Conservation (phyloP, 1,284 basidiomycete species). For the Cryptococcus sp. region DNA sequence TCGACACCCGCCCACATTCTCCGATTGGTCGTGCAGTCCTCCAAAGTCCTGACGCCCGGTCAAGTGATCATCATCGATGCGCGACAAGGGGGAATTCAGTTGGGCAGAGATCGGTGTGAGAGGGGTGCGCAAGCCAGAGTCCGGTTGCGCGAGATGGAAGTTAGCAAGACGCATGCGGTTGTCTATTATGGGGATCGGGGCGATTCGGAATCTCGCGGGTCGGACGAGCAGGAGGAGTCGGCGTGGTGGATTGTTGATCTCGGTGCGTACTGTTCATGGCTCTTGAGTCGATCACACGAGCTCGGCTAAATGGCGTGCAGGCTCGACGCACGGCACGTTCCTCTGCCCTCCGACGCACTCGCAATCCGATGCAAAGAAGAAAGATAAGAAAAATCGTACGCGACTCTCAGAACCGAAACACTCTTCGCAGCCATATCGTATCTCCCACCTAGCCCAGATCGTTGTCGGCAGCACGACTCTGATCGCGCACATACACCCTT, state of each 20-base stretch:
- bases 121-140: conserved; percentile 37
- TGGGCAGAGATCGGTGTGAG: conserved; percentile 48
- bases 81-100: conserved; percentile 42
- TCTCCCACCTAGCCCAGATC: conserved; percentile 37
- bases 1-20: conserved; percentile 30
- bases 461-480: conserved; percentile 47
- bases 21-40: conserved; percentile 42
- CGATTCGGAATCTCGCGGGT: conserved; percentile 8
- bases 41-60: conserved; percentile 26
- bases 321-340: conserved; percentile 52
- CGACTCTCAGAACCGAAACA: conserved; percentile 43
- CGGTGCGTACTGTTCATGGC: conserved; percentile 26
- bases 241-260: conserved; percentile 51
- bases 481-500: conserved; percentile 42
- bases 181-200: conserved; percentile 38
- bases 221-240: conserved; percentile 16
- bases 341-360: conserved; percentile 19
- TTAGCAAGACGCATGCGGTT: conserved; percentile 51
- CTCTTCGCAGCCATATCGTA: conserved; percentile 34
- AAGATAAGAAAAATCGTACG: conserved; percentile 4
- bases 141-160: conserved; percentile 51
- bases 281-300: neutral
- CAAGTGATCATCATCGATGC: conserved; percentile 47
- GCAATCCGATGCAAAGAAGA: neutral
- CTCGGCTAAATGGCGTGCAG: conserved; percentile 15